phyloP scores from a whole-genome alignment of 306 rosid species.

The Vicia sativa region DNA sequence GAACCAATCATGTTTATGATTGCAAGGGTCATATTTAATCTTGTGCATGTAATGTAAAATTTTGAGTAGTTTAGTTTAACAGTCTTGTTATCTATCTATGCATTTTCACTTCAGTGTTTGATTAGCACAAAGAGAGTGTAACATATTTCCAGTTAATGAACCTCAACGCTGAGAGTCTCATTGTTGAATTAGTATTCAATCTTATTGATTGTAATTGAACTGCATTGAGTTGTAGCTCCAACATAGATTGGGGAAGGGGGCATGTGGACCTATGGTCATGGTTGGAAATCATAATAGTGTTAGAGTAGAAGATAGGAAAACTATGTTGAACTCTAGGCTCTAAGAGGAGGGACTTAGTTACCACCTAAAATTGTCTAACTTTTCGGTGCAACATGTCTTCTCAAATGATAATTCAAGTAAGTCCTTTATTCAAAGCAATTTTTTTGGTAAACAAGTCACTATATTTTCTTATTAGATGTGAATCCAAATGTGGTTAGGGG shows the following conservation, averaged over 20 bases:
- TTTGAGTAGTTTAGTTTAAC: constrained; percentile 21
- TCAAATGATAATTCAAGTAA: neutral
- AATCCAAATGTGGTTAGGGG: neutral
- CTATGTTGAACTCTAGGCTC: neutral
- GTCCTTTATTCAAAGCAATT: neutral
- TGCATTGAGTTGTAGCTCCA: neutral
- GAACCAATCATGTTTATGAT: constrained; percentile 66
- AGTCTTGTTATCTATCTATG: constrained; percentile 8
- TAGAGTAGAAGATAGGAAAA: neutral
- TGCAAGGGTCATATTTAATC: constrained; percentile 31
- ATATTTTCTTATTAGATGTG: neutral
- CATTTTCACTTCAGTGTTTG: constrained; percentile 14
- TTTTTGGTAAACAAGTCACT: neutral
- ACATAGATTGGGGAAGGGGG: neutral
- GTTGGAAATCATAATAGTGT: neutral
- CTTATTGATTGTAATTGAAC: no score
- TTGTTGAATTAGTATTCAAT: no score
- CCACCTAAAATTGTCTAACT: neutral
- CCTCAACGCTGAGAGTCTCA: no score
- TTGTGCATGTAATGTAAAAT: constrained; percentile 11
- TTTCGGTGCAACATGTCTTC: neutral
- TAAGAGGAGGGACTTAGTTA: neutral
- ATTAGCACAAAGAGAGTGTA: constrained; percentile 4
- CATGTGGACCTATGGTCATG: neutral
- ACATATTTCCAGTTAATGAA: no score